A percentile compares a stretch with the other conserved stretches of the same genome.
Evolutionary conservation across 2,329 filamentous ascomycete genomes (phyloP).

Genomic region (Salinomyces thailandicus): DNA sequence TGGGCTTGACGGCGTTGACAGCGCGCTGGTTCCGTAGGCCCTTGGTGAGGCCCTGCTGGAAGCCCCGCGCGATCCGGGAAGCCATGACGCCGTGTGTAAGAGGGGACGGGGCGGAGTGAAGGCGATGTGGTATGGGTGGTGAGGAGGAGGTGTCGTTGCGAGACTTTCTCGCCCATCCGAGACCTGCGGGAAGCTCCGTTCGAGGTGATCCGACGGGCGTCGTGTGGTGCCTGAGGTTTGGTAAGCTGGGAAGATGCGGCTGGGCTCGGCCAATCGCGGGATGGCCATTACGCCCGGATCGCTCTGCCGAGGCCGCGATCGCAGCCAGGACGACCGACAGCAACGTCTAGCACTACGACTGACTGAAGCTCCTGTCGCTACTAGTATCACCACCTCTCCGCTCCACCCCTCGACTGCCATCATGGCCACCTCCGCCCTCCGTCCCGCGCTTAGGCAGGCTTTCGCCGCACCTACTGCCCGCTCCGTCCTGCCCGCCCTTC

Average conservation of each 20-base stretch:
- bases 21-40: constrained; percentile 72
- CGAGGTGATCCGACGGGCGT: too few relatives aligned
- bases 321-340: background rate
- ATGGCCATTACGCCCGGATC: background rate
- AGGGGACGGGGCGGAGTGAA: background rate
- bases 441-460: constrained; percentile 40
- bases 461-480: constrained; percentile 32
- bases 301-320: background rate
- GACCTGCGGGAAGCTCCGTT: too few relatives aligned
- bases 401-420: background rate
- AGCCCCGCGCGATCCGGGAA: constrained; percentile 92
- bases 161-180: too few relatives aligned
- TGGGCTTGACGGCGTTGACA: constrained; percentile 56
- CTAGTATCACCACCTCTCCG: background rate
- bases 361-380: too few relatives aligned
- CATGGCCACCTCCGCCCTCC: constrained; percentile 46
- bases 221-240: background rate
- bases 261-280: background rate
- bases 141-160: too few relatives aligned
- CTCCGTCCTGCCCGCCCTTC: constrained; percentile 26
- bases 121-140: background rate
- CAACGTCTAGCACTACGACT: too few relatives aligned
- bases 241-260: too few relatives aligned
- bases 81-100: constrained; percentile 54
- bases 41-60: constrained; percentile 54